Base-by-base conservation (phyloP, 208 protist species). In the Trypanosoma avium region DNA sequence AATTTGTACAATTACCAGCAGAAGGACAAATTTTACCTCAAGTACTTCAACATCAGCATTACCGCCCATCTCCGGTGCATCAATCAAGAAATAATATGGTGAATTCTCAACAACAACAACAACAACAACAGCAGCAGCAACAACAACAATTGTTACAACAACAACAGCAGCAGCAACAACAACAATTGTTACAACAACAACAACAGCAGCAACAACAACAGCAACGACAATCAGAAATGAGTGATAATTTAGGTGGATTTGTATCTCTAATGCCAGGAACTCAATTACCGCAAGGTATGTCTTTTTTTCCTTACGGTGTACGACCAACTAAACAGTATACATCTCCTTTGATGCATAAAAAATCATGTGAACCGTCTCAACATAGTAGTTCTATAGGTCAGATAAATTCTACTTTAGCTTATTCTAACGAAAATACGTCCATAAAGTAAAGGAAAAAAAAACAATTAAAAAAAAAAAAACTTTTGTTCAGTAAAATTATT, bases 251-350 rank as follows among this genome's bases (percentile, higher is more conserved):
- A 27, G 24, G 54, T 47, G 58, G 61, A 22, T 52, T 36, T 32
- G 47, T 83, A 59, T 77, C 64, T 30, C 50, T 90, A 22, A 61
- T 76, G 42, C 77, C 79, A 38, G 81, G 79, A 61, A 75, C 60
- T 33, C 55, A 53, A 42, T 64, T 92, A 53, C 81, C 81, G 3
- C 56, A 61, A 17, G 85, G 82, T 12, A 67, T 61, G 22, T 77
- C 85, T 3, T 88, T 92, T 52, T 88, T 78, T 43, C 77, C 77
- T 7, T 70, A 79, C 10, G 85, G 85, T 30, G 82, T 86, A 26
- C 52, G 62, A 6, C 71, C 79, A 47, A 67, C 82, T 26, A 50
- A 40, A 7, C 75, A 75, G 26, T 92, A 88, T 64, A 49, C 56
- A 27, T 32, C 21, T 35, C 12, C 52, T 6, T 32, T 43, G 33